Evolutionary conservation across 768 basidiomycete genomes (phyloP).

Genomic region (Crepidotus variabilis): DNA sequence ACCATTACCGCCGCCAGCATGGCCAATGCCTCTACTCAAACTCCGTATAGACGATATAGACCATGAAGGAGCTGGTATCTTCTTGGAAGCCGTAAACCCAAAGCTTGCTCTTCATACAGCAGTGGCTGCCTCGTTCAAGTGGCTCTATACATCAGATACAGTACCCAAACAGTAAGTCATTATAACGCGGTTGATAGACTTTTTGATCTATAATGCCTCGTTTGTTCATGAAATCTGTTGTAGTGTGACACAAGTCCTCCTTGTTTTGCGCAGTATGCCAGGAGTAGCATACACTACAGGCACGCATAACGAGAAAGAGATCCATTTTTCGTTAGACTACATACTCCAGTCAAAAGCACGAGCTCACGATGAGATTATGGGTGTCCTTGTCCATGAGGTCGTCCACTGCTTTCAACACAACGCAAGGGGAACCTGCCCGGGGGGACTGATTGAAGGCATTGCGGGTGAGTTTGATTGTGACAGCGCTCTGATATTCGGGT

Average conservation of each 20-base stretch:
- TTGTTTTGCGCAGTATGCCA: constrained; percentile 62
- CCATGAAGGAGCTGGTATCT: constrained; percentile 55
- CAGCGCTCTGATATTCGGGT: too few species aligned
- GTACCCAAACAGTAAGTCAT: constrained; percentile 33
- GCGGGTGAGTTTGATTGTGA: constrained; percentile 46
- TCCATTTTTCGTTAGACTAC: constrained; percentile 69
- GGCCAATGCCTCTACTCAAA: constrained; percentile 54
- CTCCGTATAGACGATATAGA: constrained; percentile 55
- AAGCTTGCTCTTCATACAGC: constrained; percentile 37
- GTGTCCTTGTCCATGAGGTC: constrained; percentile 72
- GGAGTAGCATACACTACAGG: constrained; percentile 72
- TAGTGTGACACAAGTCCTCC: constrained; percentile 51
- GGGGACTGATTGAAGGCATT: constrained; percentile 75
- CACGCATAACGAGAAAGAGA: constrained; percentile 56
- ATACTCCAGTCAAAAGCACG: constrained; percentile 39
- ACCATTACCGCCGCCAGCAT: constrained; percentile 30
- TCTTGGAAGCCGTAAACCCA: constrained; percentile 48
- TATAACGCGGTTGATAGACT: too few species aligned
- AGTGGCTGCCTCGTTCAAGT: constrained; percentile 44
- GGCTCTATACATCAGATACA: constrained; percentile 36
- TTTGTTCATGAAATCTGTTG: constrained; percentile 3
- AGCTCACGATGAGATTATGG: constrained; percentile 59
- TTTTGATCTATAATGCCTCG: neutral
- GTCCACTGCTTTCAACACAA: constrained; percentile 80
- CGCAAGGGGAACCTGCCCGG: constrained; percentile 54